These are phyloP conservation scores for Rhizopus arrhizus DNA, from an alignment of 371 early-diverging fungal species.

Conservation along the genomic window DNA sequence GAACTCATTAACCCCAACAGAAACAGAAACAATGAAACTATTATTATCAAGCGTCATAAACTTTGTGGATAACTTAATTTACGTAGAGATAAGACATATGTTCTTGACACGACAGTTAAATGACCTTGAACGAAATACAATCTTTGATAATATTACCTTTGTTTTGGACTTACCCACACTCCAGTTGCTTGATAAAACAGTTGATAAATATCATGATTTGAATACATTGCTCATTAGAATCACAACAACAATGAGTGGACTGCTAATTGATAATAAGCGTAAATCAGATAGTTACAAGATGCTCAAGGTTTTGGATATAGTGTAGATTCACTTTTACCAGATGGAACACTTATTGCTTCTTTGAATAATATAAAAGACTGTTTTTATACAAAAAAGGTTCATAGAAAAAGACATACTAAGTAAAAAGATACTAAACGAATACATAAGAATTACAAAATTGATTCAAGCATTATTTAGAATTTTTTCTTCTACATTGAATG, in stretches of 20 bases:
- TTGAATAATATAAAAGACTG: background rate
- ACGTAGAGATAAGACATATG: slow-evolving; percentile 4
- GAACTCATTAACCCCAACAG: slow-evolving; percentile 8
- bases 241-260: slow-evolving; percentile 1
- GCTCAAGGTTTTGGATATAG: slow-evolving; percentile 10
- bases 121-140: slow-evolving; percentile 12
- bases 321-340: too few species aligned
- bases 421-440: too few species aligned
- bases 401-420: too few species aligned
- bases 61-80: slow-evolving; percentile 11
- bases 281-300: slow-evolving; percentile 11
- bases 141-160: slow-evolving; percentile 7
- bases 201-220: slow-evolving; percentile 13
- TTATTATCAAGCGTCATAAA: slow-evolving; percentile 17
- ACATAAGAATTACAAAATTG: too few species aligned
- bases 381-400: too few species aligned
- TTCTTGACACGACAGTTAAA: slow-evolving; percentile 10
- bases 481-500: too few species aligned
- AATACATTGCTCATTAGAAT: slow-evolving; percentile 11
- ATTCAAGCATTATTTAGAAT: too few species aligned
- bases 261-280: slow-evolving; percentile 8
- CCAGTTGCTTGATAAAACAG: slow-evolving; percentile 4
- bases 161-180: too few species aligned
- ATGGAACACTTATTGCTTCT: too few species aligned
- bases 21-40: slow-evolving; percentile 11